Conservation (phyloP, 306 rosid genomes). For the Cyclanthera cordifolia region DNA sequence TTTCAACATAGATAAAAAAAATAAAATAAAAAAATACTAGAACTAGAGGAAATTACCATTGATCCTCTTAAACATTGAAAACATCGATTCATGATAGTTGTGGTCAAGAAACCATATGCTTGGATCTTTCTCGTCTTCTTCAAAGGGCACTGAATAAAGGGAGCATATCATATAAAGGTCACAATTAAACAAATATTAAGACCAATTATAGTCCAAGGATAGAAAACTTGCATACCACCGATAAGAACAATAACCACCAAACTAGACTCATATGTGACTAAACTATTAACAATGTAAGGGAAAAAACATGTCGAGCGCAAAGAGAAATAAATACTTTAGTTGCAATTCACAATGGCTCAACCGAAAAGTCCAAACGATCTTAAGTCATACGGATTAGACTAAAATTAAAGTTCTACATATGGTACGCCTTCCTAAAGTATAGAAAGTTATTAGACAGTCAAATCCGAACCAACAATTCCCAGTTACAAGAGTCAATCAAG, state of each 20-base stretch:
- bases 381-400: neutral
- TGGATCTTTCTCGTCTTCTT: constrained; percentile 85
- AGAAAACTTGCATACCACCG: neutral
- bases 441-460: neutral
- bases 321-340: neutral
- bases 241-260: neutral
- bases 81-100: constrained; percentile 82
- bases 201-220: neutral
- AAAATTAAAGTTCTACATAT: neutral
- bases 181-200: neutral
- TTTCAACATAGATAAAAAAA: neutral
- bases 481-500: neutral
- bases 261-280: constrained; percentile 1
- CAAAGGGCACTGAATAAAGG: constrained; percentile 62
- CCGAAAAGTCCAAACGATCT: neutral
- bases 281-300: neutral
- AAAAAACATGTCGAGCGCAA: neutral
- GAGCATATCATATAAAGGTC: neutral
- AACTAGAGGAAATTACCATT: constrained; percentile 37
- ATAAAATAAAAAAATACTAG: neutral
- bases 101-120: constrained; percentile 95
- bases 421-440: neutral
- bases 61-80: constrained; percentile 92
- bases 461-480: neutral
- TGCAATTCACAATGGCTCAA: neutral